Evolutionary conservation across 192 early-diverging fungal species (phyloP), one percentile per base, ranked within the genome.

Genomic region (Umbelopsis sp.): DNA sequence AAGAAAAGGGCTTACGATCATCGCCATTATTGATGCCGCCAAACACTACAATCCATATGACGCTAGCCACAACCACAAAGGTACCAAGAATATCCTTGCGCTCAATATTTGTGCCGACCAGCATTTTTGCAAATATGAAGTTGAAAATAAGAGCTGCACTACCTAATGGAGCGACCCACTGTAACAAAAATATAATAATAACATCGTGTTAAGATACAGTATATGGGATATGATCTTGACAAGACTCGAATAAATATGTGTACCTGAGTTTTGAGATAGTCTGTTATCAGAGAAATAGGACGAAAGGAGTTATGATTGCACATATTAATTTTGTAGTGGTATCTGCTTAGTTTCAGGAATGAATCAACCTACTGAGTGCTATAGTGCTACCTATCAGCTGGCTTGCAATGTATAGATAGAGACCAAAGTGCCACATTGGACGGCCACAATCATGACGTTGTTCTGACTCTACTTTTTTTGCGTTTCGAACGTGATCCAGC

Each of bases 11-110:
- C 77, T 77, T 75, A 83, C 85, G 74, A 44, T 72, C 81, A 16
- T 83, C 78, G 8, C 70, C 76, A 14, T 79, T 78, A 62, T 80
- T 83, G 76, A 85, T 82, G 47, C 82, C 85, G 26, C 83, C 85
- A 78, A 86, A 88, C 16, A 82, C 77, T 6, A 88, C 87, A 65
- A 86, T 81, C 87, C 87, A 88, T 47, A 86, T 71, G 11, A 88
- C 87, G 22, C 81, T 81, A 22, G 74, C 68, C 66, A 88, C 77
- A 36, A 88, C 85, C 10, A 88, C 81, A 41, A 83, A 73, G 10
- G 87, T 88, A 4, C 87, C 87, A 31, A 82, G 70, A 31, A 86
- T 76, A 73, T 88, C 83, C 56, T 78, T 73, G 24, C 72, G 68
- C 29, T 83, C 82, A 49, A 88, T 88, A 29, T 77, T 65, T 12